A percentile compares a stretch with the other conserved stretches of the same genome.
phyloP scores from a whole-genome alignment of 1,139 yeast genomes.

The Yamadazyma mexicana region DNA sequence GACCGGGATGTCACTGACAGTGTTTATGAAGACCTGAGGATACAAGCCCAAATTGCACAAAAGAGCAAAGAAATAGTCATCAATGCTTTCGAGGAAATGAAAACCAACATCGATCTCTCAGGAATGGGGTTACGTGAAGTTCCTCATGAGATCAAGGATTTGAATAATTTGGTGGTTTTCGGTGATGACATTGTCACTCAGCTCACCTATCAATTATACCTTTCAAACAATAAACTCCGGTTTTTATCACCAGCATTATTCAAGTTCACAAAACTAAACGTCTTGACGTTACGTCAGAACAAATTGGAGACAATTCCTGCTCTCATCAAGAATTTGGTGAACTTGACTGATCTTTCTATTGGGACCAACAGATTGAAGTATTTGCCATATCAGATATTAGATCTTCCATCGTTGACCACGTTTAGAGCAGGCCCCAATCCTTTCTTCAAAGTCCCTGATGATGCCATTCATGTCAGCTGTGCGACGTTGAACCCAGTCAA shows the following conservation, averaged over 20 bases:
- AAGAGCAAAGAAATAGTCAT: slow-evolving; percentile 36
- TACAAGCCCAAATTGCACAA: slow-evolving; percentile 15
- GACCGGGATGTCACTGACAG: slow-evolving; percentile 22
- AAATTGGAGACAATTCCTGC: slow-evolving; percentile 36
- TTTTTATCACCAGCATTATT: slow-evolving; percentile 39
- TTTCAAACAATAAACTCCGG: slow-evolving; percentile 36
- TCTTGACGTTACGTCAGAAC: slow-evolving; percentile 42
- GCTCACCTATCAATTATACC: slow-evolving; percentile 35
- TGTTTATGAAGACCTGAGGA: slow-evolving; percentile 12
- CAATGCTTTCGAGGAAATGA: slow-evolving; percentile 41
- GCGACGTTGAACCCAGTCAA: slow-evolving; percentile 13
- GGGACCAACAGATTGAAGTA: slow-evolving; percentile 38
- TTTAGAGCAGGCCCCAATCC: slow-evolving; percentile 51
- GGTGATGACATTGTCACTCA: slow-evolving; percentile 23
- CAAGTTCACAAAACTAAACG: slow-evolving; percentile 43
- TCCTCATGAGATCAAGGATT: slow-evolving; percentile 46
- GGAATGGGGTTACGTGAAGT: slow-evolving; percentile 37
- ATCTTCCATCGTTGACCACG: slow-evolving; percentile 28
- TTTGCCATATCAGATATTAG: slow-evolving; percentile 38
- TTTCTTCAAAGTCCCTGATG: slow-evolving; percentile 27
- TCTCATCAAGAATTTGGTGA: slow-evolving; percentile 29
- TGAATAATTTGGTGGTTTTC: slow-evolving; percentile 44
- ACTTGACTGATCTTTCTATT: slow-evolving; percentile 39
- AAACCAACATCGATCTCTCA: slow-evolving; percentile 36
- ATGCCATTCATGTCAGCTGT: slow-evolving; percentile 23